Evolutionary conservation across 2,329 filamentous ascomycete genomes (phyloP), one percentile per base, ranked within the genome.

Genomic region (Scedosporium boydii): DNA sequence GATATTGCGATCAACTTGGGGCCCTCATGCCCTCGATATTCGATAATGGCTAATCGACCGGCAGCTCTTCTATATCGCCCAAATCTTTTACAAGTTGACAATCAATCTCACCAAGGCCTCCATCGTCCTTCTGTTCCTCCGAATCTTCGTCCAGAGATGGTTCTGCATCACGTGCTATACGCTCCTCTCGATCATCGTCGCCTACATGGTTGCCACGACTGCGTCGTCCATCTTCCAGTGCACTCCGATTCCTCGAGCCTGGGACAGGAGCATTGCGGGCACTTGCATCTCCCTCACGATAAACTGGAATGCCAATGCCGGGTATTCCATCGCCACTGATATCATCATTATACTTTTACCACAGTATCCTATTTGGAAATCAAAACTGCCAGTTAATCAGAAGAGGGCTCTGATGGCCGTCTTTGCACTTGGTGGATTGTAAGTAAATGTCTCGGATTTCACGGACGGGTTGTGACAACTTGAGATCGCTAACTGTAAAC

Each of bases 31-130:
- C 27, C 29, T 9, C 29, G 29, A 34, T 34, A 14, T 38, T 38
- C 10, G 34, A 12, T 12, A 10, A 38, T 12, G 9, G 34, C 34
- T 38, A 38, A 38, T 14, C 42, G 29, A 65, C 67, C 29, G 60
- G 42, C 44, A 82, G 80, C 68, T 77, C 21, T 83, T 82, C 68
- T 82, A 78, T 64, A 68, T 80, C 27, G 75, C 78, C 2, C 80
- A 83, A 65, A 76, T 80, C 60, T 78, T 80, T 63, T 84, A 84
- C 70, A 83, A 83, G 66, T 69, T 81, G 65, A 78, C 78, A 51
- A 78, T 83, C 63, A 81, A 80, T 67, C 70, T 82, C 38, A 82
- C 79, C 2, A 84, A 84, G 66, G 70, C 76, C 1, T 82, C 81
- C 2, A 80, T 83, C 60, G 69, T 83, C 6, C 70, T 82, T 3